Evolutionary conservation across 441 rosid genomes (phyloP).

Genomic region (Manihot esculenta): DNA sequence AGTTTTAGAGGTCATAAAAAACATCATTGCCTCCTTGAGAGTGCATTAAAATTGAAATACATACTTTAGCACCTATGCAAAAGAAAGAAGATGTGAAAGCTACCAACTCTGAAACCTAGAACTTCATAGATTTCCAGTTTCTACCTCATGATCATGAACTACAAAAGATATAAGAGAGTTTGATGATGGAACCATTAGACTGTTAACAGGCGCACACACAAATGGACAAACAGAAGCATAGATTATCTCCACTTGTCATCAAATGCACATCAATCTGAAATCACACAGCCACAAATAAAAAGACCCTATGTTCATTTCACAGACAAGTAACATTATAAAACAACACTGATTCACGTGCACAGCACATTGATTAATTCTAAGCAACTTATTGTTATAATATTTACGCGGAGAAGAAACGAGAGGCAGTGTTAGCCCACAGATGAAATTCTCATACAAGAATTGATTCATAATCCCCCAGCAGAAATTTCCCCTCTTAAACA

Average conservation of each 20-base stretch:
- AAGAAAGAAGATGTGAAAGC: neutral
- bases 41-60: neutral
- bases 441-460: too few species aligned
- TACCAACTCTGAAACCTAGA: neutral
- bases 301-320: too few species aligned
- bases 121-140: neutral
- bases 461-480: too few species aligned
- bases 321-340: too few species aligned
- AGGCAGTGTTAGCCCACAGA: too few species aligned
- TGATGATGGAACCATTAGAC: neutral
- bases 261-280: too few species aligned
- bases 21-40: neutral
- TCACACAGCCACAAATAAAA: too few species aligned
- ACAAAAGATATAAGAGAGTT: neutral
- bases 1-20: neutral
- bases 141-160: neutral
- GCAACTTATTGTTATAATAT: too few species aligned
- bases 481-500: too few species aligned
- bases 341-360: too few species aligned
- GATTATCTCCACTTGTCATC: neutral
- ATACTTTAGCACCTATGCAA: neutral
- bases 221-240: neutral
- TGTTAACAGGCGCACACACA: neutral
- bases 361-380: too few species aligned
- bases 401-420: too few species aligned